Percentiles rank a stretch among this genome's conserved stretches.
These are phyloP conservation scores for Suhomyces chickasaworum DNA, from an alignment of 1,139 yeast species.

Conservation along the genomic window DNA sequence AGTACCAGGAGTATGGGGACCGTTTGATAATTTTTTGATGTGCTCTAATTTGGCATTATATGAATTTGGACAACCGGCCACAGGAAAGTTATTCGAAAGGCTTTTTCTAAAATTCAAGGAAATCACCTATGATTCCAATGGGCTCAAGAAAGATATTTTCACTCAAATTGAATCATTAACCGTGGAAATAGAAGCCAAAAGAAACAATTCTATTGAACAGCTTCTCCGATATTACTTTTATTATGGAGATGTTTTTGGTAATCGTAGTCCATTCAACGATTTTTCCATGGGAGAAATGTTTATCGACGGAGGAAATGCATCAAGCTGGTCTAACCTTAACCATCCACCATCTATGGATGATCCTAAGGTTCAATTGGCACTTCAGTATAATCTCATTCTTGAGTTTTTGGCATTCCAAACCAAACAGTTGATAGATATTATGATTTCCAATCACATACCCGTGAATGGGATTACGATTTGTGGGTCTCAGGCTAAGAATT, in stretches of 20 bases:
- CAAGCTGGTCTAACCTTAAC: conserved; percentile 9
- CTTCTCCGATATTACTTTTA: conserved; percentile 41
- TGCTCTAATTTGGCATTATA: conserved; percentile 31
- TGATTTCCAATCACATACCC: conserved; percentile 21
- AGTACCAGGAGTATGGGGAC: conserved; percentile 59
- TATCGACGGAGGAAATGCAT: conserved; percentile 47
- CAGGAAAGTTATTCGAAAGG: conserved; percentile 54
- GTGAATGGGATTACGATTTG: conserved; percentile 39
- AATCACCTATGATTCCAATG: conserved; percentile 6
- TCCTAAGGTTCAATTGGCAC: conserved; percentile 23
- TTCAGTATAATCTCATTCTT: conserved; percentile 45
- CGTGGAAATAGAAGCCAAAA: conserved; percentile 17
- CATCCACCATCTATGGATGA: conserved; percentile 10
- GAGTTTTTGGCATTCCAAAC: conserved; percentile 58
- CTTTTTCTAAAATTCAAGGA: conserved; percentile 38
- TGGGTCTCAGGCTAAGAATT: conserved; percentile 56
- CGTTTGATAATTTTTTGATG: conserved; percentile 33
- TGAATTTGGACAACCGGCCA: conserved; percentile 60
- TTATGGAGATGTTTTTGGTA: conserved; percentile 59
- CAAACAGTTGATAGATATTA: conserved; percentile 34
- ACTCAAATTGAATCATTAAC: conserved; percentile 36
- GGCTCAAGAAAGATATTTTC: neutral
- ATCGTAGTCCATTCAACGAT: conserved; percentile 56
- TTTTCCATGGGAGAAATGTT: conserved; percentile 49
- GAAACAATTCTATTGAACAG: conserved; percentile 29